These are phyloP conservation scores for Diplocarpon rosae DNA, from an alignment of 2,329 filamentous ascomycete species.

Conservation along the genomic window DNA sequence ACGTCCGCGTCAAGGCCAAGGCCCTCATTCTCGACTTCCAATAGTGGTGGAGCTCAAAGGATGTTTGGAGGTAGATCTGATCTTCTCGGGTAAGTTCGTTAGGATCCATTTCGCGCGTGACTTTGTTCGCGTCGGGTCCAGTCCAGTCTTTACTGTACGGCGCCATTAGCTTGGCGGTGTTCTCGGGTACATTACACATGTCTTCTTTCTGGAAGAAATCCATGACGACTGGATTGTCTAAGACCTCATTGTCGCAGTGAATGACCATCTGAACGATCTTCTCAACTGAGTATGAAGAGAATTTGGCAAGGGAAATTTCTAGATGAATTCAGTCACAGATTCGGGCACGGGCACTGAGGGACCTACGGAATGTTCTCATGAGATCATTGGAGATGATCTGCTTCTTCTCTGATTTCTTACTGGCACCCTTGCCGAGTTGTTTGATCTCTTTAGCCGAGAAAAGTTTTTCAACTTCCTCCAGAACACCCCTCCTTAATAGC, in stretches of 20 bases:
- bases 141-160: conserved; percentile 97
- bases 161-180: conserved; percentile 80
- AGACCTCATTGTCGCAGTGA: conserved; percentile 79
- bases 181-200: conserved; percentile 84
- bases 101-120: conserved; percentile 76
- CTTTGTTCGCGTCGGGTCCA: conserved; percentile 67
- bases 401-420: conserved; percentile 86
- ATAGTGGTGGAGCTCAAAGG: conserved; percentile 91
- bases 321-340: conserved; percentile 11
- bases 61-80: conserved; percentile 87
- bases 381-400: conserved; percentile 89
- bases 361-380: conserved; percentile 70
- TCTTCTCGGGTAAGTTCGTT: conserved; percentile 84
- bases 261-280: conserved; percentile 89
- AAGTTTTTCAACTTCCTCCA: conserved; percentile 94
- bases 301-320: conserved; percentile 86
- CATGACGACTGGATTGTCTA: conserved; percentile 89
- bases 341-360: background rate
- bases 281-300: conserved; percentile 72
- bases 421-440: conserved; percentile 56
- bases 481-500: conserved; percentile 83
- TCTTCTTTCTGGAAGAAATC: conserved; percentile 92
- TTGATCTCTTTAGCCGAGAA: conserved; percentile 98
- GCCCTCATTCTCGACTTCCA: conserved; percentile 98
- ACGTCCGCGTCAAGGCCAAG: conserved; percentile 71